Evolutionary conservation across 2,329 filamentous ascomycete genomes (phyloP).

Genomic region (Mollisia scopiformis): DNA sequence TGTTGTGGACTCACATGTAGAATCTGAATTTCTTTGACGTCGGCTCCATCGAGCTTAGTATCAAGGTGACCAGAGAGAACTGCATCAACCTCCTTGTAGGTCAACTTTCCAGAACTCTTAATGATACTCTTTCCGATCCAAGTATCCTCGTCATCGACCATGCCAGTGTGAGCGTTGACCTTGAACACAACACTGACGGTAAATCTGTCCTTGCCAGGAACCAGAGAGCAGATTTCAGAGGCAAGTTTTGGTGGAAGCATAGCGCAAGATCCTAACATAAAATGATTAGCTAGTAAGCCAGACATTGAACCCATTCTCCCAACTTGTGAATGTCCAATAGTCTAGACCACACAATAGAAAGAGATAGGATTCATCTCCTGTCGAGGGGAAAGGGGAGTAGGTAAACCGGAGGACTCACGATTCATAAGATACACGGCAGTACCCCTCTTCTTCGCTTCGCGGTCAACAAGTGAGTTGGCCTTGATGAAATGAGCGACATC

Average conservation of each 20-base stretch:
- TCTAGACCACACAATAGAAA: too few species aligned
- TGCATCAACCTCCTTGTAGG: slow-evolving; percentile 83
- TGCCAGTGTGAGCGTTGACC: slow-evolving; percentile 79
- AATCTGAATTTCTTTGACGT: slow-evolving; percentile 77
- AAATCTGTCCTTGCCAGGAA: slow-evolving; percentile 85
- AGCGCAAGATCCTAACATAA: slow-evolving; percentile 63
- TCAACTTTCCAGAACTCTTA: slow-evolving; percentile 85
- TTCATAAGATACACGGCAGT: slow-evolving; percentile 96
- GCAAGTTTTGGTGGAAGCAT: slow-evolving; percentile 88
- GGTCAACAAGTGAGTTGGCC: slow-evolving; percentile 90
- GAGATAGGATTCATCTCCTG: too few species aligned
- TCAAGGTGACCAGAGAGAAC: slow-evolving; percentile 68
- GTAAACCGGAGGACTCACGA: slow-evolving; percentile 22
- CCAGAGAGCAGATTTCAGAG: slow-evolving; percentile 84
- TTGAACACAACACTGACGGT: slow-evolving; percentile 93
- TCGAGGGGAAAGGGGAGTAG: neutral
- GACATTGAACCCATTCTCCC: too few species aligned
- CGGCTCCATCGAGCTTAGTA: slow-evolving; percentile 66
- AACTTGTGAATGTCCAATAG: too few species aligned
- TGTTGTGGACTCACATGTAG: slow-evolving; percentile 62
- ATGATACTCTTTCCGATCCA: slow-evolving; percentile 95
- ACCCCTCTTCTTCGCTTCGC: slow-evolving; percentile 96
- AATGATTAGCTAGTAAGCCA: neutral
- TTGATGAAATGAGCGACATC: slow-evolving; percentile 98
- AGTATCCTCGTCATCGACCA: slow-evolving; percentile 80